Conservation (phyloP, 768 basidiomycete species). For the Sporobolomyces phaffii region DNA sequence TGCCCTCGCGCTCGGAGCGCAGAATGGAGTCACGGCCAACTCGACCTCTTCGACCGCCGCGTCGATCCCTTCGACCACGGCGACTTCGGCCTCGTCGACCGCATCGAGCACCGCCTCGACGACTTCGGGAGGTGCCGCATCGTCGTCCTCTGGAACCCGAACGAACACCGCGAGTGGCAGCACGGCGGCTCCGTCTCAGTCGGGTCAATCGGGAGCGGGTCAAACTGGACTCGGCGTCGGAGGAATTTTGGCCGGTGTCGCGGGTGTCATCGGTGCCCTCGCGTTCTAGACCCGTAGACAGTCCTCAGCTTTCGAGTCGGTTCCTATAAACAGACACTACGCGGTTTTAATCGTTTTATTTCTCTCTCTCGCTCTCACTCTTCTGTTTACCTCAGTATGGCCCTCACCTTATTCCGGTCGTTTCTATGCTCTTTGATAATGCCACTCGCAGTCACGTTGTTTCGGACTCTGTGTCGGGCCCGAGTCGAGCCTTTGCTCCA, state of each 20-base stretch:
- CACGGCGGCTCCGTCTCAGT: neutral
- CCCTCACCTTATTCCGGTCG: too few relatives aligned
- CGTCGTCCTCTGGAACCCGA: too few relatives aligned
- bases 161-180: neutral
- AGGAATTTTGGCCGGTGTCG: neutral
- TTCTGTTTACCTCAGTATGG: too few relatives aligned
- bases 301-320: too few relatives aligned
- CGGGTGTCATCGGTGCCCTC: neutral
- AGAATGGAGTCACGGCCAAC: slow-evolving; percentile 27
- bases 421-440: too few relatives aligned
- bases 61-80: neutral
- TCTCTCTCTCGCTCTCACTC: slow-evolving; percentile 1
- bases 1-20: slow-evolving; percentile 23
- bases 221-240: neutral
- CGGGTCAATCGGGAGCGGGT: neutral
- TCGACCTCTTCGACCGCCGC: slow-evolving; percentile 1
- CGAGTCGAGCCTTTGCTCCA: too few relatives aligned
- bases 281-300: neutral
- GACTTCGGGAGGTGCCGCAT: too few relatives aligned
- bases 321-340: neutral
- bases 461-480: too few relatives aligned
- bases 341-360: too few relatives aligned
- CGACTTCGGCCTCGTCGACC: neutral
- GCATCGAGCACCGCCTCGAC: neutral
- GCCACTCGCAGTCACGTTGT: too few relatives aligned